These are phyloP conservation scores for Lepraria neglecta DNA, from an alignment of 495 filamentous ascomycete species.

Conservation along the genomic window DNA sequence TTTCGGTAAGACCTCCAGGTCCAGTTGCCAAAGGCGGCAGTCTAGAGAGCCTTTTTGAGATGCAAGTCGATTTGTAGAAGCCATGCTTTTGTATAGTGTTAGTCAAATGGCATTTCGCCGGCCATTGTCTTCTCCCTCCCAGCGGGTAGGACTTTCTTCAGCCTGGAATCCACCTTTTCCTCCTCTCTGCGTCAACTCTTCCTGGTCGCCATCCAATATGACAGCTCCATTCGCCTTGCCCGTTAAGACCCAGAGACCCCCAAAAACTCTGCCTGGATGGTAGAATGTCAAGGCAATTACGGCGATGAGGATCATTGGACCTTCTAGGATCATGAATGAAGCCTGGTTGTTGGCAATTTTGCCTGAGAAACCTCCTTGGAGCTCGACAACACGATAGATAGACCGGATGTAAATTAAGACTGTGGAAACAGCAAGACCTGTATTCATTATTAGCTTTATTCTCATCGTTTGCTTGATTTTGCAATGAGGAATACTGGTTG, in stretches of 20 bases:
- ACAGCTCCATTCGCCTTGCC: neutral
- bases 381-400: slow-evolving; percentile 39
- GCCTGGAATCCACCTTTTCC: neutral
- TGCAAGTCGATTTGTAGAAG: too few relatives aligned
- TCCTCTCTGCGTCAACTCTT: neutral
- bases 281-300: slow-evolving; percentile 30
- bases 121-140: too few relatives aligned
- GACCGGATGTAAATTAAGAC: slow-evolving; percentile 37
- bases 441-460: neutral
- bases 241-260: slow-evolving; percentile 12
- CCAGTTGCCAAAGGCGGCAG: too few relatives aligned
- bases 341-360: slow-evolving; percentile 35
- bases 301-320: slow-evolving; percentile 35
- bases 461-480: neutral
- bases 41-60: too few relatives aligned
- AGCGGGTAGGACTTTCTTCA: neutral
- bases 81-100: too few relatives aligned
- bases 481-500: too few relatives aligned
- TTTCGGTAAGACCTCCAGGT: too few relatives aligned
- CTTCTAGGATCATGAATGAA: slow-evolving; percentile 37
- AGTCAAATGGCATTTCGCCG: too few relatives aligned
- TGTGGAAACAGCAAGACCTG: slow-evolving; percentile 22
- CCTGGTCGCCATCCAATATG: slow-evolving; percentile 8
- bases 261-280: slow-evolving; percentile 28
- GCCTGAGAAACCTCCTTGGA: slow-evolving; percentile 36